These are phyloP conservation scores for Coemansia sp. DNA, from an alignment of 192 early-diverging fungal species.

Conservation along the genomic window DNA sequence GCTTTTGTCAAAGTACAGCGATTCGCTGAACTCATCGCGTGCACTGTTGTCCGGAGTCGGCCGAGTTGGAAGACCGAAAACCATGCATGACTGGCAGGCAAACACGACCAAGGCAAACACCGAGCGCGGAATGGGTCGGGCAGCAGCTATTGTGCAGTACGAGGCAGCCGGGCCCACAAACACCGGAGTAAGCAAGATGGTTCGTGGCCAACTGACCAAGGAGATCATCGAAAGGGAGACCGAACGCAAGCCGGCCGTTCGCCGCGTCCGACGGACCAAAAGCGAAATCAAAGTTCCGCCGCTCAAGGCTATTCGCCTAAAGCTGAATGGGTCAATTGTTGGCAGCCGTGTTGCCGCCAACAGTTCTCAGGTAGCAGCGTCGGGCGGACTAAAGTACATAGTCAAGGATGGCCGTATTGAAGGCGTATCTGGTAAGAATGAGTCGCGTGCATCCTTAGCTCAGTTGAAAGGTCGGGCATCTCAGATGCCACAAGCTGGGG, in stretches of 20 bases:
- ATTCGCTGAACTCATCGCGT: constrained; percentile 38
- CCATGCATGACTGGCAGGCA: constrained; percentile 17
- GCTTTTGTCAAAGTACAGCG: constrained; percentile 44
- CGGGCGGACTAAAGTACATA: constrained; percentile 12
- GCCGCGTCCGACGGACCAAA: constrained; percentile 43
- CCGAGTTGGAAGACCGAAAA: constrained; percentile 7
- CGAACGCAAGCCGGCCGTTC: constrained; percentile 21
- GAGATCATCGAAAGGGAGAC: constrained; percentile 33
- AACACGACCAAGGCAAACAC: constrained; percentile 10
- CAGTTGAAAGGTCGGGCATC: neutral
- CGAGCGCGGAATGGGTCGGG: constrained; percentile 12
- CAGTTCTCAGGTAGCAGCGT: neutral
- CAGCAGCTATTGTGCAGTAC: constrained; percentile 37
- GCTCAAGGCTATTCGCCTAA: constrained; percentile 47
- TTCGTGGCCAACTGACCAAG: constrained; percentile 33
- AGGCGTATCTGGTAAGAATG: neutral
- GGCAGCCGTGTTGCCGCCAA: constrained; percentile 8
- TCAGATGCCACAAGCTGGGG: neutral
- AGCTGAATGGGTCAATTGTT: constrained; percentile 37
- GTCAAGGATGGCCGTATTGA: constrained; percentile 21
- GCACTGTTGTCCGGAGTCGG: constrained; percentile 15
- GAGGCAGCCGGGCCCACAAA: constrained; percentile 20
- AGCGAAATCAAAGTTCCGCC: constrained; percentile 47
- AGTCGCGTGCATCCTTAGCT: neutral
- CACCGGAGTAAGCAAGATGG: constrained; percentile 38